Percentiles rank a stretch among this genome's conserved stretches.
phyloP scores from a whole-genome alignment of 208 protist genomes.

The Leishmania tropica region DNA sequence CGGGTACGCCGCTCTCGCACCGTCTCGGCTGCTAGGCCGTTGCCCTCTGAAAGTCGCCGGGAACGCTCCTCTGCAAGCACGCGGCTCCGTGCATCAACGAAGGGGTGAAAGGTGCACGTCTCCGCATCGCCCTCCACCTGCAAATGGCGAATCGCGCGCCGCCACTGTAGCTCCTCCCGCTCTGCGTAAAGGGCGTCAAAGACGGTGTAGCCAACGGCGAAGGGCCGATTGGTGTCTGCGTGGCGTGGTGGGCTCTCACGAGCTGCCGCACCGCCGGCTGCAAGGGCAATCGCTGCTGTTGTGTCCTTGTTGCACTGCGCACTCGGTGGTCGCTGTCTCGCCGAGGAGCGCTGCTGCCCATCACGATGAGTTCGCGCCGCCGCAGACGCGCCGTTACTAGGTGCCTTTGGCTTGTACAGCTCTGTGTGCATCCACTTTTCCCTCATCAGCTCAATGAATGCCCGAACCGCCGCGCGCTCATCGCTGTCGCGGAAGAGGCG shows the following conservation, averaged over 20 bases:
- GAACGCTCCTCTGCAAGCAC: constrained; percentile 34
- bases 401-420: constrained; percentile 28
- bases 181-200: constrained; percentile 43
- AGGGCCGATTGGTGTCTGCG: neutral
- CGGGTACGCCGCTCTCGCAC: constrained; percentile 14
- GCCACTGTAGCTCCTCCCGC: constrained; percentile 26
- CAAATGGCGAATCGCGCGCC: constrained; percentile 30
- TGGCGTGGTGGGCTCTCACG: neutral
- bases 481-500: constrained; percentile 44
- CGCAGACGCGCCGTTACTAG: neutral
- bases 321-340: neutral
- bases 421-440: constrained; percentile 33
- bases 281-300: constrained; percentile 20
- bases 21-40: constrained; percentile 19
- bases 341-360: neutral
- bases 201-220: constrained; percentile 4
- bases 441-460: constrained; percentile 34
- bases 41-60: constrained; percentile 21
- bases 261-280: neutral
- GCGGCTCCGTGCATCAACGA: constrained; percentile 22
- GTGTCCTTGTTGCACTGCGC: neutral
- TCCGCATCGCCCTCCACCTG: constrained; percentile 23
- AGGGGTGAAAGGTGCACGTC: constrained; percentile 29
- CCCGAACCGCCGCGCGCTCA: constrained; percentile 31
- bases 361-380: neutral